A percentile compares a stretch with the other conserved stretches of the same genome.
Evolutionary conservation across 345 rosid species (phyloP).

Genomic region (Raphanus sativus): DNA sequence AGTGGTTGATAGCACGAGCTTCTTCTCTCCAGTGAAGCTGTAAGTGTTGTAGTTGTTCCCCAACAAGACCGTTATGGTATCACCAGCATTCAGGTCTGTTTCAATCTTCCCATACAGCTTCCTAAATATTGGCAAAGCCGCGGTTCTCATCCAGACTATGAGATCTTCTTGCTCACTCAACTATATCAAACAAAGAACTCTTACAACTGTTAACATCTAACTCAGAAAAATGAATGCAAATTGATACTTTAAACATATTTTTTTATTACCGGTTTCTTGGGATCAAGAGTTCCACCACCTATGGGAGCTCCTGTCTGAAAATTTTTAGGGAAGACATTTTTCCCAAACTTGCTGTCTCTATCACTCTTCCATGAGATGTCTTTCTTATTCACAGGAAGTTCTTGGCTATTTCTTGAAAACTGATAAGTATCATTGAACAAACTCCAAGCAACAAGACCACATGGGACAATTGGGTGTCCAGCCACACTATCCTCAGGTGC

Average conservation of each 20-base stretch:
- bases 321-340: slow-evolving; percentile 65
- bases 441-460: slow-evolving; percentile 99
- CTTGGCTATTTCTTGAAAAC: slow-evolving; percentile 49
- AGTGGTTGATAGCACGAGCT: slow-evolving; percentile 86
- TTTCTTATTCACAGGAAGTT: slow-evolving; percentile 62
- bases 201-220: slow-evolving; percentile 9
- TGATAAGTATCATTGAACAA: slow-evolving; percentile 83
- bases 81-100: slow-evolving; percentile 59
- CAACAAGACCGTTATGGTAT: slow-evolving; percentile 55
- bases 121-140: slow-evolving; percentile 93
- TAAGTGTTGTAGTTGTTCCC: slow-evolving; percentile 79
- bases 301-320: slow-evolving; percentile 58
- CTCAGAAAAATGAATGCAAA: background rate
- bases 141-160: slow-evolving; percentile 98
- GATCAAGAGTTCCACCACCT: slow-evolving; percentile 58
- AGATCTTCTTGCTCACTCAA: slow-evolving; percentile 91
- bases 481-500: slow-evolving; percentile 59
- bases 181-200: slow-evolving; percentile 45
- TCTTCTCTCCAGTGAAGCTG: slow-evolving; percentile 89
- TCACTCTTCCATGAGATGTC: slow-evolving; percentile 95
- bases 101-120: slow-evolving; percentile 94
- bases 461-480: slow-evolving; percentile 63
- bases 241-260: background rate
- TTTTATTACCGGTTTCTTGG: slow-evolving; percentile 42
- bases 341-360: slow-evolving; percentile 79